Evolutionary conservation across 208 protist genomes (phyloP).

Genomic region (Herpetomonas tarakana): DNA sequence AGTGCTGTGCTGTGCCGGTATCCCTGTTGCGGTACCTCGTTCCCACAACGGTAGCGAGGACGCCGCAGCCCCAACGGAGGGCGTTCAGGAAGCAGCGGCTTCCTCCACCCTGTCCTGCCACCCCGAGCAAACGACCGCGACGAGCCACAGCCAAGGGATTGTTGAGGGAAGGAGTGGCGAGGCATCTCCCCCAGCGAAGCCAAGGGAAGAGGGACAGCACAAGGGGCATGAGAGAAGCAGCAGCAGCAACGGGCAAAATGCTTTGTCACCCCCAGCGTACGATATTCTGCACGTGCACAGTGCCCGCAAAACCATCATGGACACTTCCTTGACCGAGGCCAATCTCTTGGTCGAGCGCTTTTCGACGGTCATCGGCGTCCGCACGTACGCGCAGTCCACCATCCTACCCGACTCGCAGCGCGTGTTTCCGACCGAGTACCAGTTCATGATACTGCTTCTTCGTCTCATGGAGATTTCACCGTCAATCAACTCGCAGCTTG

Average conservation of each 20-base stretch:
- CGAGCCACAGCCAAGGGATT: no score
- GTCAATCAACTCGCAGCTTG: constrained; percentile 45
- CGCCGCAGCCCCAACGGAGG: background rate
- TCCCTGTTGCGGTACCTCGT: constrained; percentile 6
- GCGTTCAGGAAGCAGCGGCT: no score
- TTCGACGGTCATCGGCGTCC: constrained; percentile 48
- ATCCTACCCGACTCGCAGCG: constrained; percentile 73
- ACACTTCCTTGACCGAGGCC: constrained; percentile 73
- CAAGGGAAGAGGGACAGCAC: no score
- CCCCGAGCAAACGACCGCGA: no score
- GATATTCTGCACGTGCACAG: constrained; percentile 47
- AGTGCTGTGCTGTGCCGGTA: constrained; percentile 50
- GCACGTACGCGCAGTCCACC: constrained; percentile 57
- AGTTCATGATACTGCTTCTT: constrained; percentile 87
- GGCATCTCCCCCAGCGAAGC: no score
- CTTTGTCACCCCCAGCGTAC: no score
- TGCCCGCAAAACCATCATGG: constrained; percentile 50
- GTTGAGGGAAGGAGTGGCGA: no score
- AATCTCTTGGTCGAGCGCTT: constrained; percentile 47
- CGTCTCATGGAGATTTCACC: constrained; percentile 75
- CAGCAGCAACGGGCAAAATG: background rate
- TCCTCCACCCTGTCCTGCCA: no score
- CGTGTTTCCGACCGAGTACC: constrained; percentile 47
- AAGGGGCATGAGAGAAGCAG: no score
- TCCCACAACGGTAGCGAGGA: background rate